Evolutionary conservation across 805 yeast species (phyloP).

Genomic region (Brettanomyces nanus): DNA sequence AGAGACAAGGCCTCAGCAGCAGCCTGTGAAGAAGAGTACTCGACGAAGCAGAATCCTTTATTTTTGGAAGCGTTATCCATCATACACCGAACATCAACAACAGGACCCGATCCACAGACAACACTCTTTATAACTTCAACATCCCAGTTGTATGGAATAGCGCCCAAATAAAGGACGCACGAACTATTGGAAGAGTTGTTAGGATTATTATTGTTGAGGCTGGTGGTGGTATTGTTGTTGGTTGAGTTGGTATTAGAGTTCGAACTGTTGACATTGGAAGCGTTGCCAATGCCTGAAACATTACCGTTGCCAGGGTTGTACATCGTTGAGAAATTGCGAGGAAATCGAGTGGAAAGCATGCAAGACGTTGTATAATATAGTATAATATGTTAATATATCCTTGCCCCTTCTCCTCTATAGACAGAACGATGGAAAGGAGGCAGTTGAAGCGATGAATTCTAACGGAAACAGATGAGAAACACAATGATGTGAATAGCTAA

Average conservation of each 20-base stretch:
- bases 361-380: too few relatives aligned
- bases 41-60: slow-evolving; percentile 63
- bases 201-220: background rate
- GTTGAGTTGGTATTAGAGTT: background rate
- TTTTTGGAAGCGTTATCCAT: slow-evolving; percentile 50
- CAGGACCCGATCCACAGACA: slow-evolving; percentile 65
- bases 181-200: slow-evolving; percentile 22
- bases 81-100: slow-evolving; percentile 59
- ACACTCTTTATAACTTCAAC: slow-evolving; percentile 53
- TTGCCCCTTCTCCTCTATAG: too few relatives aligned
- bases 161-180: slow-evolving; percentile 50
- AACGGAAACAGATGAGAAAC: too few relatives aligned
- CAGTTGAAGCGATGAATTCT: too few relatives aligned
- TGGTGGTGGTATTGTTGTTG: background rate
- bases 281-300: background rate
- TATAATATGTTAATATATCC: too few relatives aligned
- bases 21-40: slow-evolving; percentile 42
- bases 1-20: slow-evolving; percentile 42
- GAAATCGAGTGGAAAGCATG: background rate
- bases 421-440: too few relatives aligned
- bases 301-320: background rate
- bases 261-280: background rate
- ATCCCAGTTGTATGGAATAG: slow-evolving; percentile 67
- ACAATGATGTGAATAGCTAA: too few relatives aligned
- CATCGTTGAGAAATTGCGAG: background rate